Evolutionary conservation across 768 basidiomycete genomes (phyloP), one percentile per base, ranked within the genome.

Genomic region (Cystofilobasidium bisporidii): DNA sequence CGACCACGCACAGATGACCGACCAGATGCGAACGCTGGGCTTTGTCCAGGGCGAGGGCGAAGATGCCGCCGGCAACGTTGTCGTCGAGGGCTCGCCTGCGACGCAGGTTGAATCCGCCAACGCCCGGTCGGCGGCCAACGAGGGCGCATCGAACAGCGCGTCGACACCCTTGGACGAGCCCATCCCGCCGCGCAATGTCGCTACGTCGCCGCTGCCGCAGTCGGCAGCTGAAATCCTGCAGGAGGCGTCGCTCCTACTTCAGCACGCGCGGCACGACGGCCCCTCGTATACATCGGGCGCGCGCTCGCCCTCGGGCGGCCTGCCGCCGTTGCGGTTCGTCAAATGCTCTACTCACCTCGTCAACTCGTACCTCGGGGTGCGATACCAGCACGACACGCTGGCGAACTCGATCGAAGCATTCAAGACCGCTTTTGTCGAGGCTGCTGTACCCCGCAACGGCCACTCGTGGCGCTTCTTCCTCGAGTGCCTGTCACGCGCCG

Each of bases 341-440:
- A 58, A 75, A 9, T 73, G 87, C 61, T 83, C 84, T 0, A 72
- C 88, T 0, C 80, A 82, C 1, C 81, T 96, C 9, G 72, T 92
- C 71, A 89, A 87, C 71, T 83, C 91, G 3, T 97, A 89, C 74
- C 79, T 96, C 60, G 84, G 87, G 17, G 87, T 92, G 0, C 82
- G 86, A 74, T 87, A 87, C 72, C 75, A 77, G 2, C 86, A 87
- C 71, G 73, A 77, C 0, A 64, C 67, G 14, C 77, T 92, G 48
- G 80, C 82, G 32, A 73, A 73, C 2, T 78, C 83, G 2, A 77
- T 78, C 33, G 79, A 80, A 11, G 75, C 81, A 11, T 91, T 87
- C 75, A 75, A 80, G 69, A 75, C 74, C 5, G 68, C 86, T 3
- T 88, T 82, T 69, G 74, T 78, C 24, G 74, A 81, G 14, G 70